Base-by-base conservation (phyloP, 805 yeast species). In the Ogataea trehaloabstinens region DNA sequence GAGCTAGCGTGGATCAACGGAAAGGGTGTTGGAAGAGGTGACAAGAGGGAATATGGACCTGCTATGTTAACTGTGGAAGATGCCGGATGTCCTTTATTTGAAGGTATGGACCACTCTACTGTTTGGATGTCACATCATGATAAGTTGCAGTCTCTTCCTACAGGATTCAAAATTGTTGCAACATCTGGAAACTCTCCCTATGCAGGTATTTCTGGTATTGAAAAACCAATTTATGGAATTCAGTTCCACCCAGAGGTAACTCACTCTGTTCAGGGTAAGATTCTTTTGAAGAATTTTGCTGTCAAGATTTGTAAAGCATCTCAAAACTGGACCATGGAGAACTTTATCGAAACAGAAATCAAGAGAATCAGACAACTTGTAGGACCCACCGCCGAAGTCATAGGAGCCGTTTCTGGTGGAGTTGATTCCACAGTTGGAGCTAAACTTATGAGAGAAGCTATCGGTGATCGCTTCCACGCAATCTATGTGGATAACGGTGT, bases 81-180 rank as follows among this genome's bases (percentile, higher is more conserved):
- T 60, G 48, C 67, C 29, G 41, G 66, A 16, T 79, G 87, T 64
- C 80, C 85, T 16, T 72, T 93, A 47, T 93, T 93, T 68, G 73
- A 80, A 48, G 96, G 83, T 45, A 87, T 93, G 54, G 95, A 89
- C 66, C 84, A 93, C 71, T 88, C 95, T 43, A 90, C 84, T 64
- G 97, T 93, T 46, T 93, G 99, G 99, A 93, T 93, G 99, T 90
- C 98, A 34, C 99, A 93, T 67, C 96, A 96, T 60, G 99, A 93
- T 70, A 93, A 93, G 74, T 76, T 93, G 58, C 81, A 80, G 56
- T 85, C 91, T 38, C 76, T 93, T 53, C 99, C 99, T 56, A 74
- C 76, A 31, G 96, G 95, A 28, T 93, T 79, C 77, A 80, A 82
- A 64, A 78, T 85, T 44, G 88, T 90, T 45, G 99, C 97, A 39